Percentiles rank a stretch among this genome's conserved stretches.
Conservation (phyloP, 192 early-diverging fungal species). For the Jimgerdemannia flammicorona region DNA sequence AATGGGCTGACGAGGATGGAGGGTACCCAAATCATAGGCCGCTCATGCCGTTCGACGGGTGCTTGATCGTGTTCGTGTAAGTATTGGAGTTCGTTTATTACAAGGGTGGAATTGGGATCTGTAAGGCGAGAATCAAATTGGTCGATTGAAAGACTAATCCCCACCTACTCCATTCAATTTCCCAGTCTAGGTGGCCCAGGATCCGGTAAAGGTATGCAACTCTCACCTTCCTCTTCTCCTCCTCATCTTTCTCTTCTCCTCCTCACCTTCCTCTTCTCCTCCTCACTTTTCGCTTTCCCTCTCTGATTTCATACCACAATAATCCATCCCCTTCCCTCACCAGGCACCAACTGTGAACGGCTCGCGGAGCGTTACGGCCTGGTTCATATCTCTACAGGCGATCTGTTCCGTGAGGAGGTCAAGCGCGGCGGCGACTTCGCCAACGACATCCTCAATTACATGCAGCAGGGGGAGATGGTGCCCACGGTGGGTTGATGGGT, state of each 20-base stretch:
- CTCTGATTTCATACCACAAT: not conserved
- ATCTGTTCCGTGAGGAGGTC: slow-evolving; percentile 55
- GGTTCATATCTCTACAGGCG: slow-evolving; percentile 55
- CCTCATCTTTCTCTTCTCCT: not conserved
- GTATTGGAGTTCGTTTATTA: not conserved
- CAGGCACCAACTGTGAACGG: slow-evolving; percentile 54
- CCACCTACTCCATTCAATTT: not conserved
- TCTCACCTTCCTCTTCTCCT: not conserved
- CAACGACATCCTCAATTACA: slow-evolving; percentile 33
- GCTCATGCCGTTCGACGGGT: not conserved
- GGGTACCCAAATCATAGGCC: not conserved
- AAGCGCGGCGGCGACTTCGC: slow-evolving; percentile 38
- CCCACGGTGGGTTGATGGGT: slow-evolving; percentile 18
- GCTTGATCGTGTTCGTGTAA: not conserved
- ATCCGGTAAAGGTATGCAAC: slow-evolving; percentile 1
- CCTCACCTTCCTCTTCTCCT: not conserved
- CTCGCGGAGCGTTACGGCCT: slow-evolving; percentile 39
- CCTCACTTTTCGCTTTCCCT: not conserved
- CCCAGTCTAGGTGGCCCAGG: slow-evolving; percentile 1
- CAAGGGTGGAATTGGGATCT: not conserved
- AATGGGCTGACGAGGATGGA: not conserved
- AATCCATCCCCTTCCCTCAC: not conserved
- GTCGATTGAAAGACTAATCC: not conserved
- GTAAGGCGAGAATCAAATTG: not conserved
- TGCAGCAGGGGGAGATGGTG: slow-evolving; percentile 63